Base-by-base conservation (phyloP, 2,329 filamentous ascomycete genomes). In the Aureobasidium namibiae region DNA sequence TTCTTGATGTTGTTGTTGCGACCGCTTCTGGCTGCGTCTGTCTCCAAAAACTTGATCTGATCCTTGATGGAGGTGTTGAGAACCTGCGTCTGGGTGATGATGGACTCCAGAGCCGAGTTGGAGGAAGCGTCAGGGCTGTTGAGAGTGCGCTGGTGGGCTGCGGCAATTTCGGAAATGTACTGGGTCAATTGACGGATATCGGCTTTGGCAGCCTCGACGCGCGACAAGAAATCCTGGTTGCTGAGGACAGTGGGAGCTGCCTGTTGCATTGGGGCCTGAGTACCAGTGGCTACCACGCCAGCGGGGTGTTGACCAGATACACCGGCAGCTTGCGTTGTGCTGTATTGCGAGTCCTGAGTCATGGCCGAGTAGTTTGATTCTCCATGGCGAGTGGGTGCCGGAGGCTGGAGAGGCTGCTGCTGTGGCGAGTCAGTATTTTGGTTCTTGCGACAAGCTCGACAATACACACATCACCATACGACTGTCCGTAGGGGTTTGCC, bases 1-100 rank as follows among this genome's bases (percentile, higher is more conserved):
- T 80, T 79, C 78, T 92, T 92, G 65, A 86, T 80, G 61, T 74
- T 76, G 61, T 74, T 76, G 72, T 85, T 86, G 63, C 78, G 79
- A 58, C 77, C 59, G 70, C 86, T 87, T 70, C 84, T 83, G 70
- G 80, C 77, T 46, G 85, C 82, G 71, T 92, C 89, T 62, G 76
- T 78, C 74, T 91, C 88, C 58, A 92, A 79, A 65, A 81, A 82
- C 73, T 88, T 89, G 77, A 92, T 88, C 74, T 89, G 84, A 69
- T 89, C 85, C 70, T 88, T 86, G 77, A 92, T 89, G 64, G 82
- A 78, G n/a, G 82, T 85, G 75, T 89, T 90, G 67, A 86, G 81
- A 64, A 85, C 76, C 71, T 89, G 86, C 5, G 88, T 90, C 66
- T 89, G 79, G 46, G 84, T 78, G 60, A 90, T 82, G 56, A 87